Base-by-base conservation (phyloP, 345 rosid species). In the Salix dunnii region DNA sequence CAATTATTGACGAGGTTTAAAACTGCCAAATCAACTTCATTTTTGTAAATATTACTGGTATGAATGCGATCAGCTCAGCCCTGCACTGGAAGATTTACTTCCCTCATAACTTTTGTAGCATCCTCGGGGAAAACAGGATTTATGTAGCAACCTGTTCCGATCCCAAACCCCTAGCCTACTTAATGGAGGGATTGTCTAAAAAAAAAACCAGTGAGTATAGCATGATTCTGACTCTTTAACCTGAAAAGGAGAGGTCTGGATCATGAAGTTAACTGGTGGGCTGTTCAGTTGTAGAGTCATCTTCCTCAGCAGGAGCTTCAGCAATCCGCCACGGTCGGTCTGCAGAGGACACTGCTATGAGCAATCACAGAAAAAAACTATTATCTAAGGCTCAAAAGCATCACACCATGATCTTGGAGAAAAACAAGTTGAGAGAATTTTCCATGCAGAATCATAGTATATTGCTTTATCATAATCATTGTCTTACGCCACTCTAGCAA, bases 41-140 rank as follows among this genome's bases (percentile, higher is more conserved):
- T n/a, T n/a, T n/a, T n/a, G n/a, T n/a, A 40, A 36, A 8, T 14
- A 42, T 42, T 63, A 20, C 5, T 3, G 17, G 70, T 48, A 74
- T 63, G 49, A 17, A 31, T 18, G 48, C 2, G 38, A 61, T 46
- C 63, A 77, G n/a, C 46, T 78, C 72, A 78, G 18, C 51, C 74
- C 13, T 27, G 66, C 11, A 6, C 1, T 7, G 72, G 74, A 72
- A 81, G 79, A 58, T 78, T 77, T 75, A 92, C 90, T 82, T 91
- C 95, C 76, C 89, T 83, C 76, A 92, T 55, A 75, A 96, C 84
- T 79, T 92, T 83, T 7, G 95, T 92, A 28, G 94, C 98, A 78
- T 88, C 99, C 86, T 93, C 94, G 0, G 97, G 91, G 71, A 91
- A 93, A 81, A 93, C 91, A 33, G 95, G 95, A 78, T 96, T 96